Evolutionary conservation across 2,329 filamentous ascomycete species (phyloP).

Genomic region (Fusarium pseudograminearum): DNA sequence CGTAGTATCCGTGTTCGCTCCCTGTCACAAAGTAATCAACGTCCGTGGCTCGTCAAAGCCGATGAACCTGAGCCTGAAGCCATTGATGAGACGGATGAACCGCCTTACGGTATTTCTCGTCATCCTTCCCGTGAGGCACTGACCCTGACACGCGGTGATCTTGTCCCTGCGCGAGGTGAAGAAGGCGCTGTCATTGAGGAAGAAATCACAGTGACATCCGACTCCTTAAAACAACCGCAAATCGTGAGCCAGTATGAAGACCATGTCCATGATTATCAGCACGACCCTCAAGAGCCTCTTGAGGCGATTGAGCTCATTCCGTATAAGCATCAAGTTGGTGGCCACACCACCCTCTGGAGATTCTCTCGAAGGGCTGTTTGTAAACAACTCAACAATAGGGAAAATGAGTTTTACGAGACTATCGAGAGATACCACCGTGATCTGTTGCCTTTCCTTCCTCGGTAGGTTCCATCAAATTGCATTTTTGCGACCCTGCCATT

Average conservation of each 20-base stretch:
- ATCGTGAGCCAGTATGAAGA: slow-evolving; percentile 60
- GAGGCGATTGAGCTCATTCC: slow-evolving; percentile 96
- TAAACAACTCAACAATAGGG: slow-evolving; percentile 97
- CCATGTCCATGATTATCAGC: slow-evolving; percentile 64
- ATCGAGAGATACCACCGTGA: slow-evolving; percentile 93
- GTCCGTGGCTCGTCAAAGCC: slow-evolving; percentile 70
- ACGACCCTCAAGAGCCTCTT: slow-evolving; percentile 70
- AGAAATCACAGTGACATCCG: slow-evolving; percentile 56
- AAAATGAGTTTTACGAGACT: slow-evolving; percentile 98
- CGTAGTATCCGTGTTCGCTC: slow-evolving; percentile 63
- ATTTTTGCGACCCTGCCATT: slow-evolving; percentile 5
- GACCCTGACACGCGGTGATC: slow-evolving; percentile 48
- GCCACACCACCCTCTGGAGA: slow-evolving; percentile 94
- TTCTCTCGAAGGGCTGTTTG: slow-evolving; percentile 96
- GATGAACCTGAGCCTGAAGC: slow-evolving; percentile 60
- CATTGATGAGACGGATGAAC: slow-evolving; percentile 40
- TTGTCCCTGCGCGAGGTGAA: slow-evolving; percentile 52
- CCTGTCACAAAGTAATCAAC: slow-evolving; percentile 54
- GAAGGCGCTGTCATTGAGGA: slow-evolving; percentile 56
- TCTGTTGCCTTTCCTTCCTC: slow-evolving; percentile 89
- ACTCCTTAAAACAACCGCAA: slow-evolving; percentile 51
- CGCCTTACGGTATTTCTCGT: slow-evolving; percentile 43
- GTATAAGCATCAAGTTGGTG: slow-evolving; percentile 96
- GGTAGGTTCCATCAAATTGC: slow-evolving; percentile 61
- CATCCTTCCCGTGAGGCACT: slow-evolving; percentile 49